These are phyloP conservation scores for Saturnispora silvae DNA, from an alignment of 805 yeast species.

Conservation along the genomic window DNA sequence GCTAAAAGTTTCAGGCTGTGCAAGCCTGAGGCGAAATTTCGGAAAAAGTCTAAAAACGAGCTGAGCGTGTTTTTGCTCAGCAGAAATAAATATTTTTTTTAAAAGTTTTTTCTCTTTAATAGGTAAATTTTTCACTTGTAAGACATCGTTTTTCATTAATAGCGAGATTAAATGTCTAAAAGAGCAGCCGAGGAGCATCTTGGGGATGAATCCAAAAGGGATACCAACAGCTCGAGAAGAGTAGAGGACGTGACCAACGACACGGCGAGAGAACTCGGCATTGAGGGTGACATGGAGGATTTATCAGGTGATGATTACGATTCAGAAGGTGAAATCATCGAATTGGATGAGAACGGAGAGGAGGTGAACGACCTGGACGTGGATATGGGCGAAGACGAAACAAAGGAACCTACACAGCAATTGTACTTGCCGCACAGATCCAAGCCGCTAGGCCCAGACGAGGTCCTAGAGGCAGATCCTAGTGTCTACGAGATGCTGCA, in stretches of 20 bases:
- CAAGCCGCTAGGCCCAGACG: conserved; percentile 88
- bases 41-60: no score
- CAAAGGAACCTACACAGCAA: conserved; percentile 17
- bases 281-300: conserved; percentile 63
- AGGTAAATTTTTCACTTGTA: neutral
- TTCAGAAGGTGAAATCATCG: conserved; percentile 82
- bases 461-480: conserved; percentile 93
- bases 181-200: conserved; percentile 19
- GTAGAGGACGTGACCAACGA: conserved; percentile 29
- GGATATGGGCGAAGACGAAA: conserved; percentile 19
- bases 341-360: conserved; percentile 53
- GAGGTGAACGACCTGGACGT: conserved; percentile 40
- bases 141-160: no score
- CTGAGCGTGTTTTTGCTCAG: no score
- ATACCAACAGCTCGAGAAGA: conserved; percentile 12
- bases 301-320: conserved; percentile 87
- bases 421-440: conserved; percentile 83
- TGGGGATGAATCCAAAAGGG: conserved; percentile 13
- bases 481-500: conserved; percentile 94
- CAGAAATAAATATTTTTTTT: conserved; percentile 9
- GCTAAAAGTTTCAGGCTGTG: conserved; percentile 7
- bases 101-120: conserved; percentile 4
- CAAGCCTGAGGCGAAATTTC: neutral
- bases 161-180: conserved; percentile 22
- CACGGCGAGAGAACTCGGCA: conserved; percentile 58